Percentiles rank a stretch among this genome's conserved stretches.
phyloP scores from a whole-genome alignment of 441 rosid genomes.

The Daphne laureola region DNA sequence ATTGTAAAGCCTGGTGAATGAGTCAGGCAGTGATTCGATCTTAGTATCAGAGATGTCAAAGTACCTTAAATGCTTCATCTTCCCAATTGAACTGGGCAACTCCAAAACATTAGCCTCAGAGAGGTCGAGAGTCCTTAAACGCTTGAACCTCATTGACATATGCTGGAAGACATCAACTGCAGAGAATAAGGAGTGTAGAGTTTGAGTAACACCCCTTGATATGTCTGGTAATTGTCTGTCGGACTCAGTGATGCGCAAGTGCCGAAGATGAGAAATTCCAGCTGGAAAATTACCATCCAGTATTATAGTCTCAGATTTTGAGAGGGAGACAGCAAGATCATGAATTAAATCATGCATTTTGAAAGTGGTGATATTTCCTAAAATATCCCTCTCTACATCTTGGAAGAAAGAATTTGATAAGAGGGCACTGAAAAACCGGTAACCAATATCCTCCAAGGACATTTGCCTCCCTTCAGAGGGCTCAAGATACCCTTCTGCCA shows the following conservation, averaged over 20 bases:
- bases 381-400: conserved; percentile 17
- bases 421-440: conserved; percentile 15
- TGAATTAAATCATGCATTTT: conserved; percentile 29
- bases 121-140: conserved; percentile 15
- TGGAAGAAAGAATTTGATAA: conserved; percentile 17
- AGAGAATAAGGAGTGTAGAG: conserved; percentile 5
- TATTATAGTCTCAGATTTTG: conserved; percentile 3
- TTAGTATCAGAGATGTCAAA: conserved; percentile 16
- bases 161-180: neutral
- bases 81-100: conserved; percentile 9
- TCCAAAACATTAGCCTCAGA: neutral
- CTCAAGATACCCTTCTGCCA: conserved; percentile 10
- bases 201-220: neutral
- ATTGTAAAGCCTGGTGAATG: conserved; percentile 19
- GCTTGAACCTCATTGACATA: neutral
- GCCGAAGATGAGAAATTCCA: conserved; percentile 7
- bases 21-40: conserved; percentile 12
- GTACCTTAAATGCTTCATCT: conserved; percentile 13
- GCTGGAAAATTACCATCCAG: neutral
- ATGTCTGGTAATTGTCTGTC: neutral
- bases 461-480: conserved; percentile 2
- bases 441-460: conserved; percentile 14
- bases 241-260: neutral
- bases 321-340: conserved; percentile 17
- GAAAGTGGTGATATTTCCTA: conserved; percentile 4